Evolutionary conservation across 2,329 filamentous ascomycete species (phyloP).

Genomic region (Stagonosporopsis vannaccii): DNA sequence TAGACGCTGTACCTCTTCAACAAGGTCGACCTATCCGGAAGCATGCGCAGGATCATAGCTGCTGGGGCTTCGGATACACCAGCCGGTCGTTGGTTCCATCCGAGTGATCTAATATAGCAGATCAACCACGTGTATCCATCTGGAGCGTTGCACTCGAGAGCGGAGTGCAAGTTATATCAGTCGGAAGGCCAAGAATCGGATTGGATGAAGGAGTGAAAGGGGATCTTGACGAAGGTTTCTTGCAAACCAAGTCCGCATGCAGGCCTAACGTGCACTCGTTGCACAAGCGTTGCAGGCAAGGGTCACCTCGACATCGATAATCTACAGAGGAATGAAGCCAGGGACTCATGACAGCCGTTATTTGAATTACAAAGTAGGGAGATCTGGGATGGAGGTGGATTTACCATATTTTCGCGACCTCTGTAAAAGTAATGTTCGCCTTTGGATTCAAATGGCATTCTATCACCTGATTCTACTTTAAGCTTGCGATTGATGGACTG

Average conservation of each 20-base stretch:
- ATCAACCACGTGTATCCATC: neutral
- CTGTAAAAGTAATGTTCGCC: neutral
- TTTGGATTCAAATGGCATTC: neutral
- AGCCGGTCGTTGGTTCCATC: neutral
- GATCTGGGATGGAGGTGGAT: neutral
- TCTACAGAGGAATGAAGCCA: neutral
- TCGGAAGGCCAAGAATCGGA: neutral
- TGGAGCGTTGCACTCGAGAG: neutral
- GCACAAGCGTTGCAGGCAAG: neutral
- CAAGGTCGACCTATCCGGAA: neutral
- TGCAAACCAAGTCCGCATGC: neutral
- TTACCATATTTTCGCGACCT: neutral
- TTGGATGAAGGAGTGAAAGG: neutral
- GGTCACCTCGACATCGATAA: neutral
- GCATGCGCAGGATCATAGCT: neutral
- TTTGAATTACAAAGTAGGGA: neutral
- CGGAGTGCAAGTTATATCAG: neutral
- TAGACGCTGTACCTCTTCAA: neutral
- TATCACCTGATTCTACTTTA: neutral
- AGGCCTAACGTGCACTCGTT: neutral
- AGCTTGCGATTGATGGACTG: neutral
- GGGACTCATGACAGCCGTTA: constrained; percentile 1
- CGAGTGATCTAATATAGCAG: neutral
- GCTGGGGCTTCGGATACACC: neutral
- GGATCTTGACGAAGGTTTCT: neutral